Evolutionary conservation across 768 basidiomycete species (phyloP).

Genomic region (Phanerochaete sordida): DNA sequence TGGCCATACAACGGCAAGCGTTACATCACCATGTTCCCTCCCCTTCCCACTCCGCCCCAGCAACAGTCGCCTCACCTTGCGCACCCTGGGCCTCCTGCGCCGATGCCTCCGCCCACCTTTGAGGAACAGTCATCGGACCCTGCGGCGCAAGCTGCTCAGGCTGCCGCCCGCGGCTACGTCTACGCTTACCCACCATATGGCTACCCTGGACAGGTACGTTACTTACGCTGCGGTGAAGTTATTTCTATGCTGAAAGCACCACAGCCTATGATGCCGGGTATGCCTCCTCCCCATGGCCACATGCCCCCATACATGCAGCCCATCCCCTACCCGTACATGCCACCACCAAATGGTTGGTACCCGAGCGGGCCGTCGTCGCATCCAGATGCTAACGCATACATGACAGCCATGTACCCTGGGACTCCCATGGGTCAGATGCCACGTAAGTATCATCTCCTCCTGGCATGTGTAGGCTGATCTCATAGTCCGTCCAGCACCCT

Average conservation of each 20-base stretch:
- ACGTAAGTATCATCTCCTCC: constrained; percentile 44
- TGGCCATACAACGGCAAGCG: constrained; percentile 94
- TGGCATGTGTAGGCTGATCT: neutral
- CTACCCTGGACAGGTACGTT: constrained; percentile 70
- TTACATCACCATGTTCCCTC: constrained; percentile 74
- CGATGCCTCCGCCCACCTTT: constrained; percentile 70
- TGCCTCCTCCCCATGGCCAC: constrained; percentile 78
- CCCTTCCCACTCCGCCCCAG: constrained; percentile 53
- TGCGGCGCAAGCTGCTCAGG: constrained; percentile 44
- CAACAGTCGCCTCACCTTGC: constrained; percentile 64
- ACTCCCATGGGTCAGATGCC: constrained; percentile 87
- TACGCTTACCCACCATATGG: constrained; percentile 74
- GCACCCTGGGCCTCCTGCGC: constrained; percentile 63
- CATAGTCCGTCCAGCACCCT: constrained; percentile 45
- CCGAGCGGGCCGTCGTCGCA: neutral
- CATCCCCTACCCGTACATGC: constrained; percentile 85
- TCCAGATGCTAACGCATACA: constrained; percentile 1
- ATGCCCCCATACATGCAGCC: constrained; percentile 85
- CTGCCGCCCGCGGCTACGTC: constrained; percentile 53
- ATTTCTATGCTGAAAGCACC: constrained; percentile 9
- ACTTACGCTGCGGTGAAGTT: no score
- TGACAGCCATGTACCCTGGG: constrained; percentile 72
- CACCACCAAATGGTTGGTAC: constrained; percentile 66
- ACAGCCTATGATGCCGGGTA: constrained; percentile 83
- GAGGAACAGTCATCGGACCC: constrained; percentile 58